Evolutionary conservation across 2,329 filamentous ascomycete genomes (phyloP), one percentile per base, ranked within the genome.

Genomic region (Ophiostoma sp.): DNA sequence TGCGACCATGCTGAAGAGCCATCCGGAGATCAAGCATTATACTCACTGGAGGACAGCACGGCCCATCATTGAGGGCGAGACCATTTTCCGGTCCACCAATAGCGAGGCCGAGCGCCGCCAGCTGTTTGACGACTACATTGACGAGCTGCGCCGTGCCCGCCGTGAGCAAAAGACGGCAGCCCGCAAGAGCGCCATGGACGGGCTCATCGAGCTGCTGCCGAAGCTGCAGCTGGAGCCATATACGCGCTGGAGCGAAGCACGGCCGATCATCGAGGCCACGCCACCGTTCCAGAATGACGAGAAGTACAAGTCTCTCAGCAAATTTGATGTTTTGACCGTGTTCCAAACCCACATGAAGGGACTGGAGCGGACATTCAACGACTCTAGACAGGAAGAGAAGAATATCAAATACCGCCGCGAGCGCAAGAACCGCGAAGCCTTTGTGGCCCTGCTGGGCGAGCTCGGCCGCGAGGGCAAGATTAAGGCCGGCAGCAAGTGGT

Each of bases 311-410:
- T 83, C 89, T 76, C 87, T 99, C 75, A 93, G 85, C 81, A 93
- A 93, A 78, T 90, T 92, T 80, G 95, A 99, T 79, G 88, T 98
- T 78, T 85, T 99, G 81, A 93, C 88, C 76, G 91, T 91, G 72
- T 99, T 98, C 79, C 93, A 98, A 81, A 93, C 91, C 76, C 94
- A 98, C 78, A 95, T 98, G 83, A 97, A 96, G 81, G 86, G 89
- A 71, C 85, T 98, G 74, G 95, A 99, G 80, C 90, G 93, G 72
- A 88, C 88, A 68, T 94, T 96, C 82, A 98, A 98, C 79, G 93
- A 97, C 77, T 87, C 89, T 67, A 90, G 92, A 73, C 95, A 99
- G 80, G 88, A 92, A 75, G 89, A 95, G 76, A 97, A 96, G 82
- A 90, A 89, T 72, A 86, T 86, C 75, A 94, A 91, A 79, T 86